Evolutionary conservation across 257 asterid genomes (phyloP), one percentile per base, ranked within the genome.

Genomic region (Schizonepeta tenuifolia): DNA sequence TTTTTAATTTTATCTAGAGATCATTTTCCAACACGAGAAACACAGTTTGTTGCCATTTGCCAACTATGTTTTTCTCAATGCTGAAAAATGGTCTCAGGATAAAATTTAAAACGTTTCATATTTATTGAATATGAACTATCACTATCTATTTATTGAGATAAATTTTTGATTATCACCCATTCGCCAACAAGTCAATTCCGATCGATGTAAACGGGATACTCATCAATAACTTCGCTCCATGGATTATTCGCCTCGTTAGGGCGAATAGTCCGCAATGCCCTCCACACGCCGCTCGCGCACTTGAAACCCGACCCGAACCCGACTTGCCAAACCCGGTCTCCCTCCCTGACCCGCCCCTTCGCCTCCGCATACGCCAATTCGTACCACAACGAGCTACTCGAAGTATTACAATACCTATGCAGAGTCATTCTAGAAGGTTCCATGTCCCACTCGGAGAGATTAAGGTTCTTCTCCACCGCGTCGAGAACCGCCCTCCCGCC

Each of bases 251-350:
- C 59, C 5, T 64, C 10, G 0, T 62, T 55, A 9, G 86, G 83
- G 58, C 75, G 10, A 1, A 82, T 38, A 26, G 72, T 68, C 79
- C 63, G 72, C 62, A 78, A 14, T 0, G 86, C 83, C 0, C 70
- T 70, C 82, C 86, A 82, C 20, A 82, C 80, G 0, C 50, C 75
- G 6, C 83, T 82, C 36, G 50, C 81, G 18, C 86, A 78, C 56
- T 82, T 82, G 35, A 82, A 82, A 40, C 86, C 80, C n/a, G 86
- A 79, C 18, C 86, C 86, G 53, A 82, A 82, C 9, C 73, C 87
- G 8, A 83, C 79, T 55, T 74, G 78, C 78, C 78, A 74, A 65
- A 74, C 51, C 20, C 78, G 71, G 12, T 74, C 77, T 46, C 87
- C 84, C 21, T 70, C 74, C 9, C 21, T 14, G 38, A 83, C 55